phyloP scores from a whole-genome alignment of 1,284 basidiomycete species.

The Heliocybe sulcata region DNA sequence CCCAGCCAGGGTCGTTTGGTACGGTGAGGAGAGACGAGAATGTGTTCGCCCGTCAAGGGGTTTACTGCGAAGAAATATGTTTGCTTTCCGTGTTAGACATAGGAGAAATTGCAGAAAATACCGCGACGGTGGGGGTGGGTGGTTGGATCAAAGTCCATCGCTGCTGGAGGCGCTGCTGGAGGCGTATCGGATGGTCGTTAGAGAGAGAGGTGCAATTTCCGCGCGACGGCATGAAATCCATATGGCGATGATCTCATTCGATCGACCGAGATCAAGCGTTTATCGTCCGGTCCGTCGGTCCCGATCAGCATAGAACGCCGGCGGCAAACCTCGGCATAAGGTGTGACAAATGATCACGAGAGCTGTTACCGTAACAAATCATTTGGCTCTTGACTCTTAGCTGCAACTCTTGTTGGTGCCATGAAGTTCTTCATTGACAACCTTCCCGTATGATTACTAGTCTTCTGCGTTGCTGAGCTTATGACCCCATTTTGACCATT shows the following conservation, averaged over 20 bases:
- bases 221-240: neutral
- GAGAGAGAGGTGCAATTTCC: neutral
- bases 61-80: conserved; percentile 45
- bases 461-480: conserved; percentile 10
- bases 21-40: conserved; percentile 82
- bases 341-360: neutral
- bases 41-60: conserved; percentile 70
- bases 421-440: conserved; percentile 99
- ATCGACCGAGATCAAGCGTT: neutral
- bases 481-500: conserved; percentile 8
- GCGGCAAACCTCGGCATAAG: no score
- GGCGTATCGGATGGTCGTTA: conserved; percentile 9
- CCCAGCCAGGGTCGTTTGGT: conserved; percentile 82
- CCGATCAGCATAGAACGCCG: no score
- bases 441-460: conserved; percentile 72
- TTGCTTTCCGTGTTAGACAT: neutral
- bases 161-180: conserved; percentile 28
- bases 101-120: conserved; percentile 20
- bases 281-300: no score
- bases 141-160: conserved; percentile 57
- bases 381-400: neutral
- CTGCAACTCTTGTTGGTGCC: neutral
- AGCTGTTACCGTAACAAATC: neutral
- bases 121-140: conserved; percentile 68
- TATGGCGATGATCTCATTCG: neutral